These are phyloP conservation scores for Telfairia occidentalis DNA, from an alignment of 331 rosid genomes.

Conservation along the genomic window DNA sequence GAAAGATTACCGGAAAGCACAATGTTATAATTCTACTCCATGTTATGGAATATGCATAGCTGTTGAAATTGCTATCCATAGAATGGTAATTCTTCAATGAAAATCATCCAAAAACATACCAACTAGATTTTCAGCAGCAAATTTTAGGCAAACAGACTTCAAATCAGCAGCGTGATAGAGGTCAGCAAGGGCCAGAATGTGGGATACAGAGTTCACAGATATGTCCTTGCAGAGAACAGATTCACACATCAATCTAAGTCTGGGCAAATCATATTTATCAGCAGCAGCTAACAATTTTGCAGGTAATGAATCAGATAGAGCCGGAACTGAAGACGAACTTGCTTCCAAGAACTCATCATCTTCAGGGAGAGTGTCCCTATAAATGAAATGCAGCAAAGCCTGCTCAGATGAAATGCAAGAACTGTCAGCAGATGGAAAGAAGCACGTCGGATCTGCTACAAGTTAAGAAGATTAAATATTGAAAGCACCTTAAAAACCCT, in stretches of 20 bases:
- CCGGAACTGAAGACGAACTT: constrained; percentile 47
- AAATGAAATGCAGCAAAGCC: constrained; percentile 85
- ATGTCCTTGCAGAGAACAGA: constrained; percentile 84
- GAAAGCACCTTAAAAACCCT: constrained; percentile 70
- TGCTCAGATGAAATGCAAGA: constrained; percentile 32
- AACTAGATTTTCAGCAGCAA: constrained; percentile 81
- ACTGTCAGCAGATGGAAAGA: constrained; percentile 14
- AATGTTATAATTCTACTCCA: constrained; percentile 2
- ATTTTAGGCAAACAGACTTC: constrained; percentile 76
- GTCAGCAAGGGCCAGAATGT: constrained; percentile 82
- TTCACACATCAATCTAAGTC: constrained; percentile 83
- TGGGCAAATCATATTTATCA: constrained; percentile 63
- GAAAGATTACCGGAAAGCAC: neutral
- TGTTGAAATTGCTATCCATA: constrained; percentile 3
- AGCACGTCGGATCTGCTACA: neutral
- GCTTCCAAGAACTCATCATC: constrained; percentile 47
- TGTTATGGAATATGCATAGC: neutral
- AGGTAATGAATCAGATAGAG: constrained; percentile 55
- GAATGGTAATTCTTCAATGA: constrained; percentile 8
- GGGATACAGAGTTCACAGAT: constrained; percentile 72
- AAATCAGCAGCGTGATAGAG: constrained; percentile 62
- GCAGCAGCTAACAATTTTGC: constrained; percentile 90
- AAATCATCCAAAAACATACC: constrained; percentile 38
- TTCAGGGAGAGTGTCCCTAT: constrained; percentile 65
- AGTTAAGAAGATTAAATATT: neutral